These are phyloP conservation scores for Cicer chorassanicum DNA, from an alignment of 306 rosid genomes.

Conservation along the genomic window DNA sequence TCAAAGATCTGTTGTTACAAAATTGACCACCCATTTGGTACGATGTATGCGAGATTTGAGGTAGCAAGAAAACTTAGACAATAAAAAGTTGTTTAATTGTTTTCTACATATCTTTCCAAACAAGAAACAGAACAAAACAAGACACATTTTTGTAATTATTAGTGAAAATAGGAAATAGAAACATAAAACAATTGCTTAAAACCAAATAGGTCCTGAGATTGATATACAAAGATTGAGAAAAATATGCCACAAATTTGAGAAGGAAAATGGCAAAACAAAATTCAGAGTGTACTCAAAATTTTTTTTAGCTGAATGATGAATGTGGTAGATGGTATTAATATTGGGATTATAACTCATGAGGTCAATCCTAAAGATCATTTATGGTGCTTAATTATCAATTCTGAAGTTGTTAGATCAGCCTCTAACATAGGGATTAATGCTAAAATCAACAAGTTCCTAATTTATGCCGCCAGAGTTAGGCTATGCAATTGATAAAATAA, in stretches of 20 bases:
- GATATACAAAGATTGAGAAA: not conserved
- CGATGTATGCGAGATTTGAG: not conserved
- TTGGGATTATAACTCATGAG: too few species aligned
- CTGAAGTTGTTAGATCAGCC: too few species aligned
- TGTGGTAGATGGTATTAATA: constrained; percentile 6
- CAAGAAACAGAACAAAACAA: not conserved
- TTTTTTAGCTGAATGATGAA: not conserved
- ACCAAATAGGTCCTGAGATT: not conserved
- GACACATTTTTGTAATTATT: not conserved
- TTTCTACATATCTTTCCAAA: not conserved
- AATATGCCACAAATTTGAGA: constrained; percentile 17
- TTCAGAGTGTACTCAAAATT: not conserved
- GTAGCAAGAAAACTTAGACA: not conserved
- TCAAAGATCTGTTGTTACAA: constrained; percentile 8
- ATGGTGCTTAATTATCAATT: not conserved
- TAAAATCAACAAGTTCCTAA: not conserved
- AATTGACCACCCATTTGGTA: not conserved
- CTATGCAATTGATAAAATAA: too few species aligned
- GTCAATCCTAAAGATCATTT: too few species aligned
- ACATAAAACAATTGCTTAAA: not conserved
- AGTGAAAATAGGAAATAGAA: not conserved
- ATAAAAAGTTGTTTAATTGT: not conserved
- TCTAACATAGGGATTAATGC: not conserved
- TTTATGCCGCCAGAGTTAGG: too few species aligned
- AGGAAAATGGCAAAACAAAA: not conserved